Evolutionary conservation across 192 early-diverging fungal genomes (phyloP).

Genomic region (Gigaspora rosea): DNA sequence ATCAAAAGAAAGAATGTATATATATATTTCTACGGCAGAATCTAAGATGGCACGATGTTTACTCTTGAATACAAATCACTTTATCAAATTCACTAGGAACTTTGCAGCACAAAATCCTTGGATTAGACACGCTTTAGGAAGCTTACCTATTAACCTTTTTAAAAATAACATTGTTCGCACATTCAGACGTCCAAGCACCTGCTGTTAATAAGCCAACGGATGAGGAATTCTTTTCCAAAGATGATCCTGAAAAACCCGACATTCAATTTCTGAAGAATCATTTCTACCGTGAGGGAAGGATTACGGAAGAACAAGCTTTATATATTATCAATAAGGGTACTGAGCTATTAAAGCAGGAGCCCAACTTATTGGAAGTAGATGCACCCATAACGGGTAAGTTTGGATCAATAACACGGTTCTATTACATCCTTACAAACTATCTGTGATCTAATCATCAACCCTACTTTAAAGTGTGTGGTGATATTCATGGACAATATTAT

Average conservation of each 20-base stretch:
- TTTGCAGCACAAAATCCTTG: not conserved
- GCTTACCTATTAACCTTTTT: not conserved
- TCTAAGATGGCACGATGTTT: no score
- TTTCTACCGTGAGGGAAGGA: slow-evolving; percentile 90
- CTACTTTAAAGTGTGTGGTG: slow-evolving; percentile 79
- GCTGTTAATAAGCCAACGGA: slow-evolving; percentile 51
- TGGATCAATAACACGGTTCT: no score
- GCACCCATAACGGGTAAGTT: slow-evolving; percentile 85
- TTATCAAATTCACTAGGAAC: not conserved
- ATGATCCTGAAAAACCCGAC: slow-evolving; percentile 69
- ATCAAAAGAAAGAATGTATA: no score
- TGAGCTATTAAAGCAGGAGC: slow-evolving; percentile 77
- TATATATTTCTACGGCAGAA: no score
- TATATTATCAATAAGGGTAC: slow-evolving; percentile 83
- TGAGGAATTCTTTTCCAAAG: slow-evolving; percentile 57
- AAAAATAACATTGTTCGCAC: not conserved
- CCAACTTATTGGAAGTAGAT: slow-evolving; percentile 83
- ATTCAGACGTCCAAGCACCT: slow-evolving; percentile 55
- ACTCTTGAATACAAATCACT: no score
- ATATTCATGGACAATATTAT: slow-evolving; percentile 98
- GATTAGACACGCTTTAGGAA: not conserved
- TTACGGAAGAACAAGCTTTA: slow-evolving; percentile 90
- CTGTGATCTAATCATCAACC: not conserved
- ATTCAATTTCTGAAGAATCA: slow-evolving; percentile 85
- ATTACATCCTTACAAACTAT: not conserved